Percentiles rank a stretch among this genome's conserved stretches.
Evolutionary conservation across 306 rosid genomes (phyloP).

Genomic region (Prunus salicina): DNA sequence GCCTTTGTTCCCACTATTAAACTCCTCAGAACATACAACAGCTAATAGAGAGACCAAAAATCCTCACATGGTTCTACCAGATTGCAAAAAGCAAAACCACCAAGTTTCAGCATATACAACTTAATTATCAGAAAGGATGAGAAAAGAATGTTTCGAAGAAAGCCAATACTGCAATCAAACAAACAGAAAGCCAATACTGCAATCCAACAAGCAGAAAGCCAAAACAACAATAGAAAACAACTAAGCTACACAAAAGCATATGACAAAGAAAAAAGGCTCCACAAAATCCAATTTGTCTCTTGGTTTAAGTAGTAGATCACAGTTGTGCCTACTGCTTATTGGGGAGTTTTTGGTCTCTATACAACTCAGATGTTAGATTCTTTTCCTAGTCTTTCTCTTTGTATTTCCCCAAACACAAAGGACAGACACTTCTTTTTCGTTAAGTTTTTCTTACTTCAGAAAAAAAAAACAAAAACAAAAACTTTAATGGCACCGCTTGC

Average conservation of each 20-base stretch:
- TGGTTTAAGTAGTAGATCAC: not conserved
- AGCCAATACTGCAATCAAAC: not conserved
- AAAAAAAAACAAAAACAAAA: not conserved
- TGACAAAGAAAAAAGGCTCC: not conserved
- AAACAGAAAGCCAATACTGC: not conserved
- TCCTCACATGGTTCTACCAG: not conserved
- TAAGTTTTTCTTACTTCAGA: not conserved
- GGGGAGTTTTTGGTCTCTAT: not conserved
- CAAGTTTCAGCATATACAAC: too few species aligned
- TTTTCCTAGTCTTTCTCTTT: not conserved
- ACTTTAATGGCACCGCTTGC: not conserved
- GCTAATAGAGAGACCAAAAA: not conserved
- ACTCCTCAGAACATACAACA: not conserved
- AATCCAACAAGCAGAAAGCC: not conserved
- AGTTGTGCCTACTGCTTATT: not conserved
- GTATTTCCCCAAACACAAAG: not conserved
- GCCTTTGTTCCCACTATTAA: not conserved
- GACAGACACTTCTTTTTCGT: not conserved
- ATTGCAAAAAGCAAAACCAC: not conserved
- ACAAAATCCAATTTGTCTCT: conserved; percentile 15
- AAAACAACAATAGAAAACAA: not conserved
- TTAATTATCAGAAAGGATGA: not conserved
- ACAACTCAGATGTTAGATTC: not conserved
- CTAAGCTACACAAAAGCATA: not conserved
- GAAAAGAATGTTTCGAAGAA: not conserved